Evolutionary conservation across 2,329 filamentous ascomycete genomes (phyloP), one percentile per base, ranked within the genome.

Genomic region (Colletotrichum sp.): DNA sequence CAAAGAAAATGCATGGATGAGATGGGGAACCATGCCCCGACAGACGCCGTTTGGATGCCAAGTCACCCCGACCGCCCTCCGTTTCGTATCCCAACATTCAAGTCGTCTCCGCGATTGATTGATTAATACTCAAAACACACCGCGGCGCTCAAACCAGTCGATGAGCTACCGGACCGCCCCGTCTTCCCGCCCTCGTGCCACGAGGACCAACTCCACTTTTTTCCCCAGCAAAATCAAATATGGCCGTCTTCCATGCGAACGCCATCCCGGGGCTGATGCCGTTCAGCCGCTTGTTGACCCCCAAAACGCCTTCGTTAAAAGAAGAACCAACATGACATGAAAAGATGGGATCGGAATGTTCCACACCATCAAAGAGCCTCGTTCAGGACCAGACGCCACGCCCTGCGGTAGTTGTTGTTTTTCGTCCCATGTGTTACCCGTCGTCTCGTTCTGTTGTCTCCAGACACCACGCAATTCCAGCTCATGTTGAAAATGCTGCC

Each of bases 101-200:
- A 70, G 74, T 74, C 71, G 64, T 76, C 74, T 76, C 74, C 74
- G 74, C 71, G 74, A 76, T 76, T 59, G 65, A 61, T 74, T 74
- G 73, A 75, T 73, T 75, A 72, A 74, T 69, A 76, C 74, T 76
- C 74, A 76, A 76, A 76, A 76, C 70, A 60, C 59, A 76, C 65
- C 74, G 74, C 65, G 65, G 74, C 71, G 71, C 74, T 67, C 65
- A 68, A 76, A 65, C 74, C 74, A 74, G 74, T 67, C 71, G 69
- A 75, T 73, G 73, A 72, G 69, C 39, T 64, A 72, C 74, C 70
- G 71, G 65, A 74, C 71, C 65, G 65, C 67, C 59, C 39, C 30
- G 39, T 55, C 36, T 30, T 36, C 55, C 71, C 65, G 70, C 71
- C 71, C 59, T 59, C 64, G 34, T 59, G n/a, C 43, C 74, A 36